These are phyloP conservation scores for Auricularia sp. DNA, from an alignment of 768 basidiomycete genomes.

Conservation along the genomic window DNA sequence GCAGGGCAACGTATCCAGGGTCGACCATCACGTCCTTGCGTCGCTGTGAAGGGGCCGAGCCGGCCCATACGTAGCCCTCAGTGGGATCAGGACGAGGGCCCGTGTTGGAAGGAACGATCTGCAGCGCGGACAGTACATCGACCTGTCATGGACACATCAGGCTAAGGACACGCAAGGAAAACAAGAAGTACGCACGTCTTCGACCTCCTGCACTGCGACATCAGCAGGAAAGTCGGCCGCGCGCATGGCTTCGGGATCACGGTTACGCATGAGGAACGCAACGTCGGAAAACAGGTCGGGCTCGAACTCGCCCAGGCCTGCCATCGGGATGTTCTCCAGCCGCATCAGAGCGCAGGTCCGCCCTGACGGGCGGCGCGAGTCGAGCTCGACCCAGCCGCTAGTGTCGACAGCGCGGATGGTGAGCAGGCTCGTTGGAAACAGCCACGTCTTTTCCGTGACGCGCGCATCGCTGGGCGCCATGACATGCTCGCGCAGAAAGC, in stretches of 20 bases:
- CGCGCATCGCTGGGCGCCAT: constrained; percentile 39
- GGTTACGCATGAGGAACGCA: constrained; percentile 64
- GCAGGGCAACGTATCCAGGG: constrained; percentile 76
- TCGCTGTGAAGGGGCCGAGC: constrained; percentile 76
- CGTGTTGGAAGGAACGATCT: constrained; percentile 4
- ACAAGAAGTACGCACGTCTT: constrained; percentile 7
- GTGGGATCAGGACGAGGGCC: constrained; percentile 54
- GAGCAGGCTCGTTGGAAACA: constrained; percentile 74
- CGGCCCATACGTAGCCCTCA: constrained; percentile 83
- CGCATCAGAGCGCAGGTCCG: constrained; percentile 76
- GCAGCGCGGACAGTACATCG: background rate
- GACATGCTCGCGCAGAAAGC: constrained; percentile 69
- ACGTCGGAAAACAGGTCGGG: constrained; percentile 67
- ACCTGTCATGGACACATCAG: constrained; percentile 1
- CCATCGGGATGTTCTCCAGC: constrained; percentile 81
- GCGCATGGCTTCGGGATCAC: constrained; percentile 31
- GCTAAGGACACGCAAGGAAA: background rate
- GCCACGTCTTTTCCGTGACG: constrained; percentile 67
- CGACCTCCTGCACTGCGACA: constrained; percentile 9
- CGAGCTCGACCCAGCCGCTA: constrained; percentile 82
- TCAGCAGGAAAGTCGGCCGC: constrained; percentile 10
- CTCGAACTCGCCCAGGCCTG: constrained; percentile 73
- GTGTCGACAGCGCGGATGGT: constrained; percentile 66
- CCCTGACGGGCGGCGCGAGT: constrained; percentile 80
- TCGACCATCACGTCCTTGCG: constrained; percentile 79